Conservation (phyloP, 139 green algal genomes). For the Picochlorum sp. region DNA sequence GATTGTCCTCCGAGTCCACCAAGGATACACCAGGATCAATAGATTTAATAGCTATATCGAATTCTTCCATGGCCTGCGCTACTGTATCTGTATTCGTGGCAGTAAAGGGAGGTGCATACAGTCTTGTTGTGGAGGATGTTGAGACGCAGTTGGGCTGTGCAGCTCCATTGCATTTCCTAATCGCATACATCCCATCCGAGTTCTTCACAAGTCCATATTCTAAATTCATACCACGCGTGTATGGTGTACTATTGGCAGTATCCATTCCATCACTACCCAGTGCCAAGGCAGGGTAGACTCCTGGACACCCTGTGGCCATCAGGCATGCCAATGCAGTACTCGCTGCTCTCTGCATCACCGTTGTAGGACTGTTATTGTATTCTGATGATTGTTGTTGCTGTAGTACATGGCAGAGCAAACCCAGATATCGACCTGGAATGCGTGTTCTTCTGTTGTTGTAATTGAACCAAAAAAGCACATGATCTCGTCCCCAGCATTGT, state of each 20-base stretch:
- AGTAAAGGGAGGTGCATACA: conserved; percentile 5
- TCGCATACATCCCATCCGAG: neutral
- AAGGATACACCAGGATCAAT: no score
- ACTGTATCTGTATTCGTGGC: neutral
- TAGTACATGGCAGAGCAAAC: no score
- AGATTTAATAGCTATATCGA: no score
- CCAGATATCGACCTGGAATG: no score
- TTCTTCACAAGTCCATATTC: conserved; percentile 15
- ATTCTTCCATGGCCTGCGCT: neutral
- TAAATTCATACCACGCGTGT: conserved; percentile 7
- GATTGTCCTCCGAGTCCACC: no score
- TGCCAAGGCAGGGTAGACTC: no score
- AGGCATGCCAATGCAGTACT: no score
- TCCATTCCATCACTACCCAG: neutral
- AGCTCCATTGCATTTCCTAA: conserved; percentile 19
- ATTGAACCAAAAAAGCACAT: no score
- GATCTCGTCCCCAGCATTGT: no score
- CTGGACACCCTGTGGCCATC: no score
- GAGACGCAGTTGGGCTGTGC: conserved; percentile 59
- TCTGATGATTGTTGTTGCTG: no score
- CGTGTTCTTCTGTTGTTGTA: no score
- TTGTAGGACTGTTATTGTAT: neutral
- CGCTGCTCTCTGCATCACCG: neutral
- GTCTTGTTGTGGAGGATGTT: conserved; percentile 35
- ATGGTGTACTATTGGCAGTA: neutral